phyloP scores from a whole-genome alignment of 169 alveolate species.

The Cryptosporidium sp. region DNA sequence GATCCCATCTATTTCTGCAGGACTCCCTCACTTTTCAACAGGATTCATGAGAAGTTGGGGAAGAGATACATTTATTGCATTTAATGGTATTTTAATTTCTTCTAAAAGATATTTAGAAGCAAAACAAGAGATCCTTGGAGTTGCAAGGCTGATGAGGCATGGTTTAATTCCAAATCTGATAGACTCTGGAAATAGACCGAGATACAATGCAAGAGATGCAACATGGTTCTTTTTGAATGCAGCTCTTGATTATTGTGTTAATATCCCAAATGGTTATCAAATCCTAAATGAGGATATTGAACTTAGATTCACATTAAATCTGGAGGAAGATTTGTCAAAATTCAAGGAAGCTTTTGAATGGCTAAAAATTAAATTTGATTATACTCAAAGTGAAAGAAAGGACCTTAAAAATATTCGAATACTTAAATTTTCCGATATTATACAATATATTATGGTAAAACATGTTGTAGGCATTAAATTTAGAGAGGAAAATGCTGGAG shows the following conservation, averaged over 20 bases:
- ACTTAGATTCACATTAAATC: conserved; percentile 86
- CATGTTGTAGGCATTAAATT: conserved; percentile 86
- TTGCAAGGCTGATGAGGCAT: conserved; percentile 92
- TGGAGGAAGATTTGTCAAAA: conserved; percentile 8
- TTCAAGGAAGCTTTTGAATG: conserved; percentile 60
- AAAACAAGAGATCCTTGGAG: conserved; percentile 82
- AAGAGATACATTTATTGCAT: conserved; percentile 94
- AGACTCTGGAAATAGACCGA: conserved; percentile 91
- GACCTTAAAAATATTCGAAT: conserved; percentile 2
- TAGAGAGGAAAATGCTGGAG: conserved; percentile 96
- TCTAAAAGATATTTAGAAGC: conserved; percentile 80
- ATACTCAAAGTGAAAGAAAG: not conserved
- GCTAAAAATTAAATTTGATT: conserved; percentile 20
- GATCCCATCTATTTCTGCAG: conserved; percentile 89
- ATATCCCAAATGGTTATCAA: conserved; percentile 84
- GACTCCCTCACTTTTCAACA: conserved; percentile 93
- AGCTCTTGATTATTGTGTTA: conserved; percentile 87
- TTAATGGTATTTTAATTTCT: conserved; percentile 87
- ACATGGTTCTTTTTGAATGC: conserved; percentile 94
- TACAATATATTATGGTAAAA: conserved; percentile 52
- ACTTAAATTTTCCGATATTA: conserved; percentile 30
- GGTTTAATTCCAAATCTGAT: conserved; percentile 94
- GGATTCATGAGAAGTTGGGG: conserved; percentile 96
- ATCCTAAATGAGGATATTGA: conserved; percentile 85
- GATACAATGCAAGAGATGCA: conserved; percentile 96